Percentiles rank a stretch among this genome's conserved stretches.
phyloP scores from a whole-genome alignment of 352 stramenopile genomes.

The Phytophthora pistaciae region DNA sequence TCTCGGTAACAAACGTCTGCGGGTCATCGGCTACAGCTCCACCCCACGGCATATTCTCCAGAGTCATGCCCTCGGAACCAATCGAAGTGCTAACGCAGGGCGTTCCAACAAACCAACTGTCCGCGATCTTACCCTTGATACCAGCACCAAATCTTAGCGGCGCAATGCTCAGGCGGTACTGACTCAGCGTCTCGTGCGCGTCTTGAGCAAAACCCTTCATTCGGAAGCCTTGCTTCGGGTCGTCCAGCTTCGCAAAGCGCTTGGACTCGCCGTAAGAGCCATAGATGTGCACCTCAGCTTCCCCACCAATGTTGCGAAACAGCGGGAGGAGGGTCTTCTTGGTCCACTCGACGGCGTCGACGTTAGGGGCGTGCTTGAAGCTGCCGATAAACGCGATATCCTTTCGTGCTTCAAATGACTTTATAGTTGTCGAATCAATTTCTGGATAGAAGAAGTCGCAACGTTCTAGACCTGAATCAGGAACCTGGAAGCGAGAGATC shows the following conservation, averaged over 20 bases:
- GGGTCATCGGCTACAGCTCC: conserved; percentile 60
- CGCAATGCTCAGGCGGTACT: conserved; percentile 85
- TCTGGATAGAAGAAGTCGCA: conserved; percentile 81
- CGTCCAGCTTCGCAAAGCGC: conserved; percentile 60
- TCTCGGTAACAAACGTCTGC: conserved; percentile 48
- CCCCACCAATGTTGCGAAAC: conserved; percentile 51
- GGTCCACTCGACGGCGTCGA: conserved; percentile 89
- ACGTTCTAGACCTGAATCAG: conserved; percentile 46
- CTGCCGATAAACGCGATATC: conserved; percentile 92
- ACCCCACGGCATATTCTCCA: conserved; percentile 45
- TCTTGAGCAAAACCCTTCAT: conserved; percentile 87
- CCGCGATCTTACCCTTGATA: conserved; percentile 96
- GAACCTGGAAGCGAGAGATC: conserved; percentile 68
- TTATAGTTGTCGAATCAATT: conserved; percentile 25
- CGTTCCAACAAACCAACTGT: conserved; percentile 92
- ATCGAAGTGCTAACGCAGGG: conserved; percentile 92
- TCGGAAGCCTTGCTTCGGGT: conserved; percentile 55
- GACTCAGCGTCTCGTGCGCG: conserved; percentile 73
- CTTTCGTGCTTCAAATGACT: conserved; percentile 41
- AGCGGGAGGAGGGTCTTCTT: conserved; percentile 73
- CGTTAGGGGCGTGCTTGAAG: conserved; percentile 94
- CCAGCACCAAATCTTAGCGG: conserved; percentile 94
- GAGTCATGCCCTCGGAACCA: conserved; percentile 88
- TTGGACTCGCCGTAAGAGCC: conserved; percentile 76
- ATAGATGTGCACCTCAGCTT: conserved; percentile 86